These are phyloP conservation scores for Termitomyces sp. DNA, from an alignment of 1,284 basidiomycete genomes.

Conservation along the genomic window DNA sequence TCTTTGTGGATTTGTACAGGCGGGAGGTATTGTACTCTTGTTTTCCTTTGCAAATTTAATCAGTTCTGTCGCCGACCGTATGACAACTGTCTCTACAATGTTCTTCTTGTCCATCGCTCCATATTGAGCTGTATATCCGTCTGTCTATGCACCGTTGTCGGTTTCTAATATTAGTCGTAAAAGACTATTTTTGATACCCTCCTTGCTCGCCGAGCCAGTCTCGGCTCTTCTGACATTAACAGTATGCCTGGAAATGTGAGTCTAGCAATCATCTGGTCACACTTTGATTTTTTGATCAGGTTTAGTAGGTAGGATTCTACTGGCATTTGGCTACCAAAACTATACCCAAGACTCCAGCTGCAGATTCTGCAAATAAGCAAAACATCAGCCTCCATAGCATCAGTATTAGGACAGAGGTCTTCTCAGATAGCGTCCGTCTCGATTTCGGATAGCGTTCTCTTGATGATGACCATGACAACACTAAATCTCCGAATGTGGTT, in stretches of 20 bases:
- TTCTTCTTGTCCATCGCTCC: slow-evolving; percentile 20
- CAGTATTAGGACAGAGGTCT: slow-evolving; percentile 16
- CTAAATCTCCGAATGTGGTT: not conserved
- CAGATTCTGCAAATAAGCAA: slow-evolving; percentile 2
- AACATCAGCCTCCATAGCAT: slow-evolving; percentile 17
- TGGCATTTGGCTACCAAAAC: slow-evolving; percentile 11
- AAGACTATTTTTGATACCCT: slow-evolving; percentile 19
- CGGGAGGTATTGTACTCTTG: slow-evolving; percentile 13
- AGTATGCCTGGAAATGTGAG: slow-evolving; percentile 1
- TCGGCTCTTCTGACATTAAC: not conserved
- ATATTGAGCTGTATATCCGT: slow-evolving; percentile 18
- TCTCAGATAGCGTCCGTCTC: not conserved
- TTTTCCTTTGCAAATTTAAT: slow-evolving; percentile 18
- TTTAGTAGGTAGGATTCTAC: slow-evolving; percentile 4
- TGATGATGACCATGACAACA: not conserved
- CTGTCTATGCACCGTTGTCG: not conserved
- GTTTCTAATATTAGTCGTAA: not conserved
- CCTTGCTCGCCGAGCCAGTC: slow-evolving; percentile 11
- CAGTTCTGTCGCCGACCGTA: slow-evolving; percentile 11
- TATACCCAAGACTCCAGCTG: not conserved
- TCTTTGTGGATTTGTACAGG: slow-evolving; percentile 13
- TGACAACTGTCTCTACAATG: slow-evolving; percentile 15
- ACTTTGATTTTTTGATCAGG: not conserved
- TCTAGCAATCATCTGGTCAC: not conserved
- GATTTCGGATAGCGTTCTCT: not conserved